These are phyloP conservation scores for Anthracocystis setariae DNA, from an alignment of 1,284 basidiomycete species.

Conservation along the genomic window DNA sequence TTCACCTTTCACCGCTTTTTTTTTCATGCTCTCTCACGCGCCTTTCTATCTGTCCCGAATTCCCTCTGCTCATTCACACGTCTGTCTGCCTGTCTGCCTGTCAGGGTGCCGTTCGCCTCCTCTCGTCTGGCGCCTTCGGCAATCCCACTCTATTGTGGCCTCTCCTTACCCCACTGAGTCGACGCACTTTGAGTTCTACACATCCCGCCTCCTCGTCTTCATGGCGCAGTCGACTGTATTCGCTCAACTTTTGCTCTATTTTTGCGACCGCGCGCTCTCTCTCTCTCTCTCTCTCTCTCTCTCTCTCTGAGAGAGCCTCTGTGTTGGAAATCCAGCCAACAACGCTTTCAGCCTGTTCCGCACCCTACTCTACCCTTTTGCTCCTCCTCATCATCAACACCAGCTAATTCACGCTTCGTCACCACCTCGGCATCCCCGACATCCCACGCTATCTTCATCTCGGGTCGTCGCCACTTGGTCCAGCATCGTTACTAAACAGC, in stretches of 20 bases:
- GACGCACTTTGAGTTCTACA: conserved; percentile 6
- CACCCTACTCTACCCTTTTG: background rate
- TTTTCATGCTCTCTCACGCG: conserved; percentile 1
- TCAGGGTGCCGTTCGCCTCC: background rate
- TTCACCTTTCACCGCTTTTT: too few relatives aligned
- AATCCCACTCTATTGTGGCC: background rate
- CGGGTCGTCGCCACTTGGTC: too few relatives aligned
- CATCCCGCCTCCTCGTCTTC: background rate
- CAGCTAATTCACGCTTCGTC: background rate
- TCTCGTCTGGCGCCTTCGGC: background rate
- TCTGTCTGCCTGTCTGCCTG: background rate
- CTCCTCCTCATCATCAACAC: background rate
- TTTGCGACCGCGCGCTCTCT: too few relatives aligned
- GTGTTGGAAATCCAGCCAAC: too few relatives aligned
- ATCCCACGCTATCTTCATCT: background rate
- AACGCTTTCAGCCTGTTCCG: background rate
- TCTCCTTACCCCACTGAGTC: background rate
- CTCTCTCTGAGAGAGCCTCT: too few relatives aligned
- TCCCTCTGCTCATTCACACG: background rate
- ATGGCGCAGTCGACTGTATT: background rate
- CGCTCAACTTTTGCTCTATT: too few relatives aligned
- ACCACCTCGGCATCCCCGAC: background rate
- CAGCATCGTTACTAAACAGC: too few relatives aligned
- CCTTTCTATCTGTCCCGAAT: background rate
- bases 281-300: background rate